Base-by-base conservation (phyloP, 768 basidiomycete species). In the Naganishia randhawae region DNA sequence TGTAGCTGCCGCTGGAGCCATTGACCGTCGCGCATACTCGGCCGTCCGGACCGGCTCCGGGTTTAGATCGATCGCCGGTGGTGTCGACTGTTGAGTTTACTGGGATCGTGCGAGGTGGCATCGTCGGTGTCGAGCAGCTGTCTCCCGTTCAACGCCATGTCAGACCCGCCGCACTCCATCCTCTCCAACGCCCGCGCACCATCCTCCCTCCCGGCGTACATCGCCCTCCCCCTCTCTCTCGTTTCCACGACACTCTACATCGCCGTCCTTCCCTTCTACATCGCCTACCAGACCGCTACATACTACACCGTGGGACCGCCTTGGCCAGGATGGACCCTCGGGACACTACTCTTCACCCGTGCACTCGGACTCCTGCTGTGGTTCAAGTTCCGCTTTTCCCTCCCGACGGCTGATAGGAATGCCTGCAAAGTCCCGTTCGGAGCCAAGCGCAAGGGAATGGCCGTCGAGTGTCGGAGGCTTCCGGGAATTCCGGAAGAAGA, bases 391-490 rank as follows among this genome's bases (percentile, higher is more conserved):
- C 39, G 42, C 19, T 71, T 70, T 51, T 50, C 65, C 19, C 67
- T 69, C 0, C 73, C 69, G 0, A 55, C 63, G 17, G 27, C 17
- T 1, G 68, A 62, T 31, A 50, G 45, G 42, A 57, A 69, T 27
- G 74, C 69, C 29, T 68, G 62, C 52, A 50, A 45, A 4, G 42
- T 72, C 3, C 53, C 41, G 19, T 9, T 50, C 6, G 33, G 41
- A 10, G 13, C 39, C 6, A 70, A 9, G 19, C 17, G 65, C 51
- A 51, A 53, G 7, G 63, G 63, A 22, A n/a, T 71, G 33, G 57
- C 63, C 3, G 48, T 74, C 4, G 54, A 69, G 39, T 53, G 63
- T 3, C 63, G 73, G 5, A 39, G 6, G 10, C n/a, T 77, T 6
- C 25, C 50, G 2, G 66, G 72, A 3, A 71, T 74, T 3, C 42